Base-by-base conservation (phyloP, 148 eudicot species). In the Diospyros lotus region DNA sequence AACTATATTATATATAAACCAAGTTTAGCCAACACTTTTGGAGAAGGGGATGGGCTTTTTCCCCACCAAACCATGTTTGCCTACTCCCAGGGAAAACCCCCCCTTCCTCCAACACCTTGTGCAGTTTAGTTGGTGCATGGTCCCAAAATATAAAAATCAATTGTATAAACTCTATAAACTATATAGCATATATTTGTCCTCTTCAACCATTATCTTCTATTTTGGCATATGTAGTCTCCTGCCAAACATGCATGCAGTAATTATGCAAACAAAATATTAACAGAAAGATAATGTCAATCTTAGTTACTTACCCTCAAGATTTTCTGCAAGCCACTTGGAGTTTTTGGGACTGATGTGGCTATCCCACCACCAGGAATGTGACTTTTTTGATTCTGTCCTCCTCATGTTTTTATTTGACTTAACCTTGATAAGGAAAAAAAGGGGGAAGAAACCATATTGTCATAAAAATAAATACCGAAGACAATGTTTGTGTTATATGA, bases 341-440 rank as follows among this genome's bases (percentile, higher is more conserved):
- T 88, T 91, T 79, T 87, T 89, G 70, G 91, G 84, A 81, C 91
- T 88, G 78, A 87, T 66, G 76, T 88, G 93, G 77, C 90, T 91
- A 77, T 94, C 98, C 91, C 90, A 91, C 97, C 91, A 91, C 94
- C 94, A 89, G 61, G 93, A 88, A 77, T 84, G 88, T 48, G 94
- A 86, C 73, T 85, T 87, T 61, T 77, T 82, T 51, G 87, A 77
- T 58, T 86, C 83, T 53, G 66, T 41, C 80, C 84, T 87, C 78
- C 75, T 85, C 76, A 85, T 71, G 58, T 51, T 51, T 63, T 68
- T 84, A 44, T 72, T 66, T 3, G 77, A 60, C 58, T 58, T 75
- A 64, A 60, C 77, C 84, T 84, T 73, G 44, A 74, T 8, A 41
- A 58, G 42, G 28, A 72, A 50, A 44, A 63, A 42, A 59, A 44